Percentiles rank a stretch among this genome's conserved stretches.
Conservation (phyloP, 352 stramenopile genomes). For the Phytophthora cryptogea region DNA sequence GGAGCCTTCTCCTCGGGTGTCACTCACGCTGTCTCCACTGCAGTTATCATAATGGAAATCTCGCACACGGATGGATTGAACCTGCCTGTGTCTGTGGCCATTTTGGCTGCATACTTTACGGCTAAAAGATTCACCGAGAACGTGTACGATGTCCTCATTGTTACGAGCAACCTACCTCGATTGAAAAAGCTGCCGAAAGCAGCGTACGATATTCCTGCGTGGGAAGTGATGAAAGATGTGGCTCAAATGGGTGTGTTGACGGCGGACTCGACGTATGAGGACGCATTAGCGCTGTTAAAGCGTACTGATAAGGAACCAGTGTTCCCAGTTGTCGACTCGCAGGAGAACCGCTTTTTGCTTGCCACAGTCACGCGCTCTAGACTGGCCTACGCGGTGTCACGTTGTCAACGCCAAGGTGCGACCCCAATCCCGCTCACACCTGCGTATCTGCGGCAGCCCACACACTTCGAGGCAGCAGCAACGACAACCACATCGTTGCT, state of each 20-base stretch:
- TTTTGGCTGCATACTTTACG: constrained; percentile 91
- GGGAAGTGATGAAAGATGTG: constrained; percentile 86
- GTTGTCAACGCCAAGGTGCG: constrained; percentile 45
- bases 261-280: constrained; percentile 72
- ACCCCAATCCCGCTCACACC: constrained; percentile 23
- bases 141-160: constrained; percentile 91
- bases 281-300: constrained; percentile 55
- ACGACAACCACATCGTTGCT: constrained; percentile 35
- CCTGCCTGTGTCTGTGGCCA: constrained; percentile 87
- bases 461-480: constrained; percentile 5
- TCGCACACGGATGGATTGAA: constrained; percentile 86
- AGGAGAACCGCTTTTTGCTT: constrained; percentile 62
- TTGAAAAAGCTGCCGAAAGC: constrained; percentile 85
- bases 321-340: constrained; percentile 76
- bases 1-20: constrained; percentile 91
- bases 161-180: constrained; percentile 74
- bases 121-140: constrained; percentile 91
- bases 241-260: constrained; percentile 64
- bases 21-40: constrained; percentile 92
- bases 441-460: constrained; percentile 10
- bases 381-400: constrained; percentile 57
- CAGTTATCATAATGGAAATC: constrained; percentile 95
- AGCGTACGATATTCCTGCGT: constrained; percentile 81
- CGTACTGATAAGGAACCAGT: constrained; percentile 59
- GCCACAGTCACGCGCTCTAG: constrained; percentile 68